These are phyloP conservation scores for Saccharomycopsis crataegensis DNA, from an alignment of 1,139 yeast species.

Conservation along the genomic window DNA sequence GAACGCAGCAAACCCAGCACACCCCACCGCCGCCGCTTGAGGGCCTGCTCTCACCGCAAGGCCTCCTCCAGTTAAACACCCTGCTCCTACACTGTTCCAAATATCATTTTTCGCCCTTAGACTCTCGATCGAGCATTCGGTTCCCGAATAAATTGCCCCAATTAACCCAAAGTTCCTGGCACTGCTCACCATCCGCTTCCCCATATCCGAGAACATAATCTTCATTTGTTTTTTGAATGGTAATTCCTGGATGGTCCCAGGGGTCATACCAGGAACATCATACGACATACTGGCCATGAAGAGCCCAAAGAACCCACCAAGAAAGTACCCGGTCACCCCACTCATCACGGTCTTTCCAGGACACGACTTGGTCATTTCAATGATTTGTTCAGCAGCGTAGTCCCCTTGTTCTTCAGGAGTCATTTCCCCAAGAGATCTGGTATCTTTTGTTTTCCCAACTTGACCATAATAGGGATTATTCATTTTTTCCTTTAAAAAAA, in stretches of 20 bases:
- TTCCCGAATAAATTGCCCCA: constrained; percentile 90
- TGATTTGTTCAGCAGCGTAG: constrained; percentile 80
- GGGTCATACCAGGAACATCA: constrained; percentile 35
- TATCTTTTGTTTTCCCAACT: constrained; percentile 31
- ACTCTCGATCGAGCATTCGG: constrained; percentile 80
- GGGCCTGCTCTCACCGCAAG: constrained; percentile 91
- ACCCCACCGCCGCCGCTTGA: constrained; percentile 82
- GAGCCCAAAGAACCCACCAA: constrained; percentile 94
- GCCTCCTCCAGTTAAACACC: constrained; percentile 90
- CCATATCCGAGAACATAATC: constrained; percentile 88
- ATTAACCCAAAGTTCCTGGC: constrained; percentile 95
- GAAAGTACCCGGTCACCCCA: constrained; percentile 89
- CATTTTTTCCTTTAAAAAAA: too few species aligned
- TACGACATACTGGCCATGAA: constrained; percentile 85
- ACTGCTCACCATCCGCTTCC: constrained; percentile 70
- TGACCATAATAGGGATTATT: background rate
- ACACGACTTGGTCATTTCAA: constrained; percentile 82
- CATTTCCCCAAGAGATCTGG: constrained; percentile 47
- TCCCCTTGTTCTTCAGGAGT: constrained; percentile 91
- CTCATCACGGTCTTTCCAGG: constrained; percentile 91
- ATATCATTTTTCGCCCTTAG: constrained; percentile 88
- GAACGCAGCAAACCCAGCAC: constrained; percentile 97
- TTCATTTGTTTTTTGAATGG: constrained; percentile 94
- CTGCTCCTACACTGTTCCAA: constrained; percentile 88
- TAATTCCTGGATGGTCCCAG: constrained; percentile 48